phyloP scores from a whole-genome alignment of 768 basidiomycete species.

The Amanita pseudoporphyria region DNA sequence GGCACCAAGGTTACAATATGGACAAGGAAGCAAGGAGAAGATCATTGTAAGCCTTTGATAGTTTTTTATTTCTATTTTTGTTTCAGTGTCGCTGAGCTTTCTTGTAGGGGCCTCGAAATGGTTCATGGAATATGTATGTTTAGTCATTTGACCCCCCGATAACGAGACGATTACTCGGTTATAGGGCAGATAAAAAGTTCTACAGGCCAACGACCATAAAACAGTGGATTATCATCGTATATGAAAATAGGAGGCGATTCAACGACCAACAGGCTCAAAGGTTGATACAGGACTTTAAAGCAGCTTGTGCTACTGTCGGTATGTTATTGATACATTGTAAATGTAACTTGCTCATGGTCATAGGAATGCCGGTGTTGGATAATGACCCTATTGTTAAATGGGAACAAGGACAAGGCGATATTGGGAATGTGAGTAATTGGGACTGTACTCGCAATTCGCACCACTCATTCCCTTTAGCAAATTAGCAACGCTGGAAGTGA shows the following conservation, averaged over 20 bases:
- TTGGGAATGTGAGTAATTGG: conserved; percentile 23
- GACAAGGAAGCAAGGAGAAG: conserved; percentile 37
- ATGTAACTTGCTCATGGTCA: conserved; percentile 22
- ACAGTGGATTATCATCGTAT: conserved; percentile 57
- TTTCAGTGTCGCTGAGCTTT: conserved; percentile 6
- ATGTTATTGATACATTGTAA: conserved; percentile 22
- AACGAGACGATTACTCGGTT: conserved; percentile 26
- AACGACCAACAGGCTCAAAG: conserved; percentile 27
- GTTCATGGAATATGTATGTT: conserved; percentile 71
- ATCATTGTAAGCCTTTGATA: conserved; percentile 43
- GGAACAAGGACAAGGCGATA: conserved; percentile 49
- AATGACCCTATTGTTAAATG: conserved; percentile 35
- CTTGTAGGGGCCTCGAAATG: conserved; percentile 48
- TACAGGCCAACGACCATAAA: conserved; percentile 41
- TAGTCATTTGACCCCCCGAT: background rate
- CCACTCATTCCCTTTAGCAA: conserved; percentile 31
- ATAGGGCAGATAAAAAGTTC: conserved; percentile 64
- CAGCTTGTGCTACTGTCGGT: conserved; percentile 48
- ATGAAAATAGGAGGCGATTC: conserved; percentile 49
- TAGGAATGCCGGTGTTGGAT: conserved; percentile 52
- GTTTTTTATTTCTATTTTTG: background rate
- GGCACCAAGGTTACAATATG: conserved; percentile 60
- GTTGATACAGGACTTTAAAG: conserved; percentile 43
- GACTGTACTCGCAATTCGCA: background rate
- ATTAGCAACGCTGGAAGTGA: conserved; percentile 40